Conservation (phyloP, 2,329 filamentous ascomycete genomes). For the Colletotrichum shisoi region DNA sequence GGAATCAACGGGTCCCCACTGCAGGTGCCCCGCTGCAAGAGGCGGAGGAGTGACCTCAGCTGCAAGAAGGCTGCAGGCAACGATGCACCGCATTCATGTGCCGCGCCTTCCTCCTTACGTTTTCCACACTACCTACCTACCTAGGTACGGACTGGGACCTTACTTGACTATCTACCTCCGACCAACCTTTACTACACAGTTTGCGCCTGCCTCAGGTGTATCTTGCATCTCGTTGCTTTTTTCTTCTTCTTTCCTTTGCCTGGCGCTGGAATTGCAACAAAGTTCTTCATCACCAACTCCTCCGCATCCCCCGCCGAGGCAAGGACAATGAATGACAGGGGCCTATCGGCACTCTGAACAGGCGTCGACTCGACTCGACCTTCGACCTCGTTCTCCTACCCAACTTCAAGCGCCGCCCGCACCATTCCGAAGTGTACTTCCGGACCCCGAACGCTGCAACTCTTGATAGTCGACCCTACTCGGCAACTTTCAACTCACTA, state of each 20-base stretch:
- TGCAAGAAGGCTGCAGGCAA: conserved; percentile 40
- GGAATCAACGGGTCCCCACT: conserved; percentile 35
- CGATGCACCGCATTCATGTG: conserved; percentile 37
- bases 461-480: conserved; percentile 1
- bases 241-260: conserved; percentile 8
- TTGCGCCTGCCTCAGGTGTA: conserved; percentile 17
- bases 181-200: conserved; percentile 1
- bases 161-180: neutral
- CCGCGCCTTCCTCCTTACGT: conserved; percentile 34
- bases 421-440: neutral
- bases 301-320: conserved; percentile 15
- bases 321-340: conserved; percentile 27
- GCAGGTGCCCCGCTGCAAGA: conserved; percentile 36
- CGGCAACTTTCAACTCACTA: conserved; percentile 7
- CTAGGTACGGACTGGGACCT: too few species aligned
- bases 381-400: conserved; percentile 16
- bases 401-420: conserved; percentile 14
- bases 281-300: conserved; percentile 7
- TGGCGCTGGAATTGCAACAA: neutral
- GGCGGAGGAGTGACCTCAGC: conserved; percentile 39
- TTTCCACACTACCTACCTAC: neutral
- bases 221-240: conserved; percentile 6
- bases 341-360: conserved; percentile 17
- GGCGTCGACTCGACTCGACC: conserved; percentile 33
- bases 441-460: neutral